Percentiles rank a stretch among this genome's conserved stretches.
These are phyloP conservation scores for Pelargonium citronellum DNA, from an alignment of 441 rosid genomes.

Conservation along the genomic window DNA sequence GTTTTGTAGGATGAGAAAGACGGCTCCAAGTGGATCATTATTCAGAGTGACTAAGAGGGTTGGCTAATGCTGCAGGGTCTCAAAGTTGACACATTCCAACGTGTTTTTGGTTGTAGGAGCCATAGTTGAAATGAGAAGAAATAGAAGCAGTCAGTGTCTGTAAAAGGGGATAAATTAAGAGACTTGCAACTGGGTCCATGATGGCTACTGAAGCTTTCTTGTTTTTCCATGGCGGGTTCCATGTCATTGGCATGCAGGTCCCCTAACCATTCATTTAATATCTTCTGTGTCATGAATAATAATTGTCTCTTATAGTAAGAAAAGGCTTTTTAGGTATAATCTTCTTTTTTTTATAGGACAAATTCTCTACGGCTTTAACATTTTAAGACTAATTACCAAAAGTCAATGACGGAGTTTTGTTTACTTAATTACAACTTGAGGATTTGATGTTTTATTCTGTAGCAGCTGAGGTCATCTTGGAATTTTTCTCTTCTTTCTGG, in stretches of 20 bases:
- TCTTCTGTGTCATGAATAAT: too few species aligned
- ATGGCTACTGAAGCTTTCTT: not conserved
- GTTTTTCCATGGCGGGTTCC: not conserved
- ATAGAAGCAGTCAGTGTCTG: not conserved
- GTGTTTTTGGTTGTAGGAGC: not conserved
- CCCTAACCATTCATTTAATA: not conserved
- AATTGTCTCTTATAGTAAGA: too few species aligned
- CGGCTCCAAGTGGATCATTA: not conserved
- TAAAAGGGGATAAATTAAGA: not conserved
- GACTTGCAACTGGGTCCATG: not conserved
- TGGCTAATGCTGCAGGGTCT: not conserved
- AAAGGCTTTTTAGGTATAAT: too few species aligned
- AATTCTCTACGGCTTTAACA: too few species aligned
- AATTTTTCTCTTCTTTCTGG: too few species aligned
- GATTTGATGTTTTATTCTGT: too few species aligned
- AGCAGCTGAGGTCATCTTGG: too few species aligned
- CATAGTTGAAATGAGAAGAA: not conserved
- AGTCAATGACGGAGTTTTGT: too few species aligned
- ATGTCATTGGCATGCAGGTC: not conserved
- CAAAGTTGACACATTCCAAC: too few species aligned
- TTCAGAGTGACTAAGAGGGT: not conserved
- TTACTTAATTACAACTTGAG: too few species aligned
- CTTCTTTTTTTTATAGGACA: too few species aligned
- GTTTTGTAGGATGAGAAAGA: not conserved
- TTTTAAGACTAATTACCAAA: too few species aligned